Base-by-base conservation (phyloP, 1,139 yeast species). In the Yamadazyma diddensiae region DNA sequence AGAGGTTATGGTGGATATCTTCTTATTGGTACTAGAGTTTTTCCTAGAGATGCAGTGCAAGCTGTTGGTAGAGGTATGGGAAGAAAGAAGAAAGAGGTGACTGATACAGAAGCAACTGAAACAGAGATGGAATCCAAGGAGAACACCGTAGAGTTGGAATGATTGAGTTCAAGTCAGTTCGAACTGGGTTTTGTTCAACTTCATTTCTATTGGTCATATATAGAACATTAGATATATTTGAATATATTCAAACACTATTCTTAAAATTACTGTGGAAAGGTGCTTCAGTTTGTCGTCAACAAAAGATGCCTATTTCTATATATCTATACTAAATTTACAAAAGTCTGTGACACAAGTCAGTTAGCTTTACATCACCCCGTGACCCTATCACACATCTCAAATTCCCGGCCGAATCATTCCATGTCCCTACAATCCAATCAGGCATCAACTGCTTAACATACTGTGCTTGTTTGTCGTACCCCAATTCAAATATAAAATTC, bases 1-100 rank as follows among this genome's bases (percentile, higher is more conserved):
- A 73, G 87, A 52, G 90, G 95, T 3, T 92, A 82, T 36, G 97
- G 97, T 31, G 99, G 99, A 0, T 92, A 79, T 53, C 57, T 92
- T 2, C 64, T 90, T 44, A 75, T 81, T 69, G 95, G 94, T 5
- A 77, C 86, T 10, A 69, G 84, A 33, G 97, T 92, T 0, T 63
- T 80, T 33, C 97, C 97, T 0, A 69, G 74, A 28, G 81, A 74
- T 23, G 66, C 54, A 14, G 68, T 74, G 24, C 65, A 68, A 24
- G 82, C 81, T 7, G 71, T 73, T 19, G 82, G 82, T 2, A 62
- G 77, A 43, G 79, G 80, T 10, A 49, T 63, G 31, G 52, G 58
- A 26, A 30, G 32, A 22, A 62, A 65, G 52, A 60, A 57, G 47
- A 52, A 50, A 15, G 13, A 9, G 15, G 15, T 12, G 45, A 21